Evolutionary conservation across 2,329 filamentous ascomycete genomes (phyloP), one percentile per base, ranked within the genome.

Genomic region (Fusarium floridanum): DNA sequence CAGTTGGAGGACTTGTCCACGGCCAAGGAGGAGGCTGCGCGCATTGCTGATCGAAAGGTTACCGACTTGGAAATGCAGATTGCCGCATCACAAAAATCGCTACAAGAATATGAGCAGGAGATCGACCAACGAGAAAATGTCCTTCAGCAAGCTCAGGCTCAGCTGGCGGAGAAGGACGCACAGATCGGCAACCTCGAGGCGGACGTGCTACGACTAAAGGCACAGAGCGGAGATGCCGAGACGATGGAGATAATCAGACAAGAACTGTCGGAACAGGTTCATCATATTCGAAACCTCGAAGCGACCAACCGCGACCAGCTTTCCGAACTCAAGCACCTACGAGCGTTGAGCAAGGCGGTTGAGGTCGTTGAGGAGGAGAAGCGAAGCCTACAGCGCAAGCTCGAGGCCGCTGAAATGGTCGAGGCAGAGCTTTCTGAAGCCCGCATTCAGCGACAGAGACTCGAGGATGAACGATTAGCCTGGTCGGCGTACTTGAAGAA

Each of bases 311-410:
- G 94, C 27, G 94, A 97, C 60, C 94, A 98, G 79, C 86, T 91
- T 16, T 83, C 88, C 0, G 96, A 99, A 81, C 85, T 99, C 39
- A 94, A 93, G 77, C 93, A 95, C 76, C 88, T 97, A 41, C 92
- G 95, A 16, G 93, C 95, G 75, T 85, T 93, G 5, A 92, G 95
- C 81, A 96, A 94, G 83, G 94, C 94, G n/a, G 92, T 98, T 2
- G 94, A 98, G 79, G 90, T 99, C 3, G 93, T 98, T 0, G 95
- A 99, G 81, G 97, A 99, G 82, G 95, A 99, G 85, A 98, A 98
- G 86, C 89, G 94, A 71, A 90, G 91, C 0, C 85, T 99, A 24
- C 93, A 97, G 81, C 91, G 92, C 36, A 94, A 91, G 79, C 82
- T 99, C 2, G 91, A 94, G 70, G 87, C 93, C 41, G 92, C 96